Evolutionary conservation across 768 basidiomycete genomes (phyloP), one percentile per base, ranked within the genome.

Genomic region (Lactarius sanguifluus): DNA sequence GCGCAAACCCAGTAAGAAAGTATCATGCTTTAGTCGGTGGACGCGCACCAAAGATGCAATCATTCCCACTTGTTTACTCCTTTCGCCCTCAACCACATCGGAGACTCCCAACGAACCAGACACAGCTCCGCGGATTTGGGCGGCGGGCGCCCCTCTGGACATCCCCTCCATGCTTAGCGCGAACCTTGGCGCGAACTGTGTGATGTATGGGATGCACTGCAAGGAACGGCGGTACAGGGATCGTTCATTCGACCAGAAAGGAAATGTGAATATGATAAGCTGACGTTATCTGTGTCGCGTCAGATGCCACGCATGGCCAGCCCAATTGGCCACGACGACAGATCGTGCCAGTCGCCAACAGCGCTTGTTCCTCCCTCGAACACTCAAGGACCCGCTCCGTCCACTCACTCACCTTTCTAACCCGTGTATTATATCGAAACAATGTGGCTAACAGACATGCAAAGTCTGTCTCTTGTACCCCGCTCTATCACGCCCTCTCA

Each of bases 371-470:
- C 50, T 52, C 50, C 50, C 40, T 41, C 40, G 40, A 16, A 41
- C 40, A 0, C 16, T 52, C 50, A 52, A 52, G 23, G 20, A 0
- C 47, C 23, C 23, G 43, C 9, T n/a, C 43, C 43, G 2, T 25
- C 6, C 23, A 7, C 50, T 25, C 50, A 41, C 40, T 25, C 12
- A 36, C 36, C 30, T 25, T 52, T 52, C 50, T 52, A 52, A 52
- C 50, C 5, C 13, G 23, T 23, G 13, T 25, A 18, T n/a, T 23
- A 6, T 18, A 56, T 36, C 23, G 23, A 56, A 18, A 88, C 38
- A 40, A 40, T 88, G 86, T 88, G 86, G 85, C 77, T 89, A 60
- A 81, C 86, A 62, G 86, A 89, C 72, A 84, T 81, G 67, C 86
- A 89, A 77, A 87, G 86, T 86, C 61, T 72, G 82, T 77, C 20